Base-by-base conservation (phyloP, 2,329 filamentous ascomycete genomes). In the Aspergillus tubingensis region DNA sequence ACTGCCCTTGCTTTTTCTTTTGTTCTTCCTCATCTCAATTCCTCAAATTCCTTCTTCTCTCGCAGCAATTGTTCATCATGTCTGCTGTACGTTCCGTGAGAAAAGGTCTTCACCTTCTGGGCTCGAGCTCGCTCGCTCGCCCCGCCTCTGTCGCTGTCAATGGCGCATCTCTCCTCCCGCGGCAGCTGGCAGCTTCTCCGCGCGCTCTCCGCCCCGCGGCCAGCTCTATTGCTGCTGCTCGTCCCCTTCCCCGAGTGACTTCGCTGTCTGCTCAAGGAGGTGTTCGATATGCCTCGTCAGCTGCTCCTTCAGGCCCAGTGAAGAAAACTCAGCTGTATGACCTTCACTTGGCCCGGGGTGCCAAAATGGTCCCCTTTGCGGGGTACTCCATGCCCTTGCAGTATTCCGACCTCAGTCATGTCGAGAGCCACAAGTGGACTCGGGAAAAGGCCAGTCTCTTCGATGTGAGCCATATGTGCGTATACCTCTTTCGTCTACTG, bases 301-400 rank as follows among this genome's bases (percentile, higher is more conserved):
- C 67, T 5, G 65, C 62, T 41, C 63, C 67, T 19, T 59, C 58
- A n/a, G 55, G 57, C 1, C 52, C 69, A 8, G 62, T 78, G 60
- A 73, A 72, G 38, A 74, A 74, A 78, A 96, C 91, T 2, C 87
- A 89, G 27, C 82, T 97, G 21, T 90, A 94, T 76, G 88, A 92
- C 69, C 81, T 96, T 21, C 91, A 96, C 76, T 72, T 93, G 63
- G 83, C 86, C 60, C 82, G 91, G 73, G 91, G 91, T 67, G 95
- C 85, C 67, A 97, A 96, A 80, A 95, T 98, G 87, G 94, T 97
- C 53, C 91, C 92, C n/a, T 99, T 97, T 78, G 94, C 91, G 65
- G 92, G 92, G 67, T 96, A 89, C 80, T 83, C 86, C 68, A 97
- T 99, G 92, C 95, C 95, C 7, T 88, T 99, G 48, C 90, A 95